Base-by-base conservation (phyloP, 2,329 filamentous ascomycete genomes). In the Talaromyces sp. region DNA sequence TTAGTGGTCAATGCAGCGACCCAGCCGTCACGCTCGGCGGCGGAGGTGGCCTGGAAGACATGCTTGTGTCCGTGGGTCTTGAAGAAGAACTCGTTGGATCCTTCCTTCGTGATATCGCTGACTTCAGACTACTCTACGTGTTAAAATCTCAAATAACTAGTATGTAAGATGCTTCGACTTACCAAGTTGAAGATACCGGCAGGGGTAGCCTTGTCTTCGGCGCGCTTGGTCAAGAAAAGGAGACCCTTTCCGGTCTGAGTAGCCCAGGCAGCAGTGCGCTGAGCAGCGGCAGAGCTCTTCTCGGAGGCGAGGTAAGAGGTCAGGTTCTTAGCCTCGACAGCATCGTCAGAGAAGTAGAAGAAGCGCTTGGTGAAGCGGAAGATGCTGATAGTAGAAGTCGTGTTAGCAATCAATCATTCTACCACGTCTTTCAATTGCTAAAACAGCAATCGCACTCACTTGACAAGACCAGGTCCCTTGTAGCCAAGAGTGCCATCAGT, bases 241-340 rank as follows among this genome's bases (percentile, higher is more conserved):
- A 97, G 88, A 71, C 94, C 94, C 82, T 96, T 96, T 75, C 93
- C 93, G 60, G 93, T 97, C 81, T 96, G 86, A 66, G 86, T 86
- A 63, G 93, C 91, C 91, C 94, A 97, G 36, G 94, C 89, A 66
- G 86, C 88, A n/a, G 53, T 60, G 67, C 88, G 88, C 65, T 89
- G 83, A 79, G 95, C 88, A 61, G 89, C 87, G 64, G 87, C 81
- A 56, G 86, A 81, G 58, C 87, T 81, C 87, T 97, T 97, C 84
- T 96, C 91, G 69, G 85, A 87, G 78, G 91, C 90, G 67, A 95
- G 82, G 80, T 93, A 97, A 67, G 82, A 78, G 65, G 81, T 76
- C 58, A 97, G 82, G 71, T 87, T 82, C 77, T 93, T 88, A 67
- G 84, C 77, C 69, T 91, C 84, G 60, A 95, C 75, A 52, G 89